Evolutionary conservation across 2,329 filamentous ascomycete species (phyloP).

Genomic region (Pseudogymnoascus verrucosus): DNA sequence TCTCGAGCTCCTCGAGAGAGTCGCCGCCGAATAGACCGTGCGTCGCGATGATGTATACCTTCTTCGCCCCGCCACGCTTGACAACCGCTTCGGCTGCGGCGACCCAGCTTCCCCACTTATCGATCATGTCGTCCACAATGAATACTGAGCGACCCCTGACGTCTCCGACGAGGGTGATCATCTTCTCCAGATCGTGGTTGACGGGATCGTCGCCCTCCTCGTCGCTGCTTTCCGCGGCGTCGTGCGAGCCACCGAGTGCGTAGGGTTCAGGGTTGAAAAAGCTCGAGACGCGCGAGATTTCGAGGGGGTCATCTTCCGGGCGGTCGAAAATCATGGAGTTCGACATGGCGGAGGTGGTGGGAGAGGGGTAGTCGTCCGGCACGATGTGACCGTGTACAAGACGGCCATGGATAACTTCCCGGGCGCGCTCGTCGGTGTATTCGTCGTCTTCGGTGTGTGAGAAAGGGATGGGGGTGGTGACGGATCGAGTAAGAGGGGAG

Average conservation of each 20-base stretch:
- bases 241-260: slow-evolving; percentile 71
- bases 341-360: slow-evolving; percentile 60
- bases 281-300: slow-evolving; percentile 69
- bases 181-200: slow-evolving; percentile 77
- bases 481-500: slow-evolving; percentile 20
- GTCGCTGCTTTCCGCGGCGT: slow-evolving; percentile 75
- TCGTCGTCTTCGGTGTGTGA: slow-evolving; percentile 21
- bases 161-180: slow-evolving; percentile 95
- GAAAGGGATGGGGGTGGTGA: slow-evolving; percentile 16
- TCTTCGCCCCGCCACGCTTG: slow-evolving; percentile 83
- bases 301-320: slow-evolving; percentile 74
- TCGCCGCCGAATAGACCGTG: slow-evolving; percentile 91
- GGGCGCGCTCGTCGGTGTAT: slow-evolving; percentile 61
- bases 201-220: slow-evolving; percentile 88
- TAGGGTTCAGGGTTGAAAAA: slow-evolving; percentile 64
- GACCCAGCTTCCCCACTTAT: slow-evolving; percentile 95
- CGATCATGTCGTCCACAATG: slow-evolving; percentile 98
- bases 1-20: slow-evolving; percentile 80
- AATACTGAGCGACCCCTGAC: slow-evolving; percentile 83
- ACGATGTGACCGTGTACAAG: slow-evolving; percentile 93
- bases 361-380: slow-evolving; percentile 83
- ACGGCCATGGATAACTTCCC: slow-evolving; percentile 85
- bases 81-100: slow-evolving; percentile 94
- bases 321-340: slow-evolving; percentile 43
- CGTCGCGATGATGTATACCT: slow-evolving; percentile 95